phyloP scores from a whole-genome alignment of 129 eudicot genomes.

The Lactuca sativa region DNA sequence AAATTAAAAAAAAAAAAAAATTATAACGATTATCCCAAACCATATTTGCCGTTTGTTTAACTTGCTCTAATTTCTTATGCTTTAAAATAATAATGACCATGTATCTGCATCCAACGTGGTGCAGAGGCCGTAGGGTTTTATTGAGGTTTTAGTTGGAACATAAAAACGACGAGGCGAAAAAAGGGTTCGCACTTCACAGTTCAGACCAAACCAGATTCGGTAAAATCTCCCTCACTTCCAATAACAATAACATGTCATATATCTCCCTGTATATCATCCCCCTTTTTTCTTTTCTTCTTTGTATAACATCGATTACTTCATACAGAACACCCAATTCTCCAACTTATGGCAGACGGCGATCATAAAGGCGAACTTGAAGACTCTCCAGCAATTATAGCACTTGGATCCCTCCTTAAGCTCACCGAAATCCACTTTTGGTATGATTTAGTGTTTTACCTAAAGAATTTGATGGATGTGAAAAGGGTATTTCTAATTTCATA shows the following conservation, averaged over 20 bases:
- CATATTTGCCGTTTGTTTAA: too few species aligned
- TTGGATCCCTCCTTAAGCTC: constrained; percentile 74
- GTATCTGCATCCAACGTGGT: too few species aligned
- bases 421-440: constrained; percentile 75
- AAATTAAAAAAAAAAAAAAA: too few species aligned
- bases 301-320: constrained; percentile 7
- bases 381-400: constrained; percentile 62
- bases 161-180: neutral
- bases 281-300: neutral
- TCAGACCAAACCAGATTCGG: neutral
- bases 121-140: constrained; percentile 6
- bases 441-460: neutral
- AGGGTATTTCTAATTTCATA: neutral
- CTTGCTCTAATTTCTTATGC: too few species aligned
- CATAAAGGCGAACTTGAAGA: constrained; percentile 32
- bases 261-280: neutral
- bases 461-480: constrained; percentile 16
- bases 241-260: neutral
- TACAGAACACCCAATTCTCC: constrained; percentile 5
- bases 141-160: constrained; percentile 1
- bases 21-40: too few species aligned
- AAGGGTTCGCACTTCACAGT: neutral
- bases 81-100: too few species aligned
- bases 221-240: constrained; percentile 4
- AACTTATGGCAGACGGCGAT: constrained; percentile 22